A percentile compares a stretch with the other conserved stretches of the same genome.
phyloP scores from a whole-genome alignment of 345 rosid genomes.

The Triadica sebifera region DNA sequence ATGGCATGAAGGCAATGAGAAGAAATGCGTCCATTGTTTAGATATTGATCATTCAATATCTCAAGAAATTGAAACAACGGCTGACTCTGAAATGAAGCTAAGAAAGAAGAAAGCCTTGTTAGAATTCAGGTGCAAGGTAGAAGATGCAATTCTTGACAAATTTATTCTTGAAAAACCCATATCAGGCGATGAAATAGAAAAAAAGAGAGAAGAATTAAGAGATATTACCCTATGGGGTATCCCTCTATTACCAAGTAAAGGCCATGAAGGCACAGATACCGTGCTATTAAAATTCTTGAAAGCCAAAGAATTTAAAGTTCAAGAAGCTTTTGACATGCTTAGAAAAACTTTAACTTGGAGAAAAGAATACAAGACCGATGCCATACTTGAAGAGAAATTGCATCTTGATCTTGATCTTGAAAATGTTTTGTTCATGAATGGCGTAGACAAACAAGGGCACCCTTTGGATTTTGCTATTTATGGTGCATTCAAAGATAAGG shows the following conservation, averaged over 20 bases:
- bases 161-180: constrained; percentile 32
- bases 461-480: constrained; percentile 38
- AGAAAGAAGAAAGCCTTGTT: constrained; percentile 39
- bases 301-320: constrained; percentile 40
- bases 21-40: not conserved
- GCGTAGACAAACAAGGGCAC: constrained; percentile 47
- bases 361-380: constrained; percentile 29
- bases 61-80: constrained; percentile 9
- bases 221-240: constrained; percentile 54
- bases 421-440: constrained; percentile 23
- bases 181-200: not conserved
- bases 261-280: constrained; percentile 45
- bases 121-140: constrained; percentile 42
- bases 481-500: constrained; percentile 38
- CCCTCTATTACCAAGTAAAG: constrained; percentile 53
- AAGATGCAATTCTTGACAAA: constrained; percentile 47
- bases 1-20: not conserved
- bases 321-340: constrained; percentile 54
- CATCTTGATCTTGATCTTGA: constrained; percentile 28
- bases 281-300: constrained; percentile 52
- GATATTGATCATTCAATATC: not conserved
- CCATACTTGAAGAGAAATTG: constrained; percentile 31
- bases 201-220: constrained; percentile 10
- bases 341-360: constrained; percentile 51
- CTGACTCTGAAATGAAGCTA: constrained; percentile 22